Conservation (phyloP, 495 filamentous ascomycete species). For the Lasiosphaeria hispida region DNA sequence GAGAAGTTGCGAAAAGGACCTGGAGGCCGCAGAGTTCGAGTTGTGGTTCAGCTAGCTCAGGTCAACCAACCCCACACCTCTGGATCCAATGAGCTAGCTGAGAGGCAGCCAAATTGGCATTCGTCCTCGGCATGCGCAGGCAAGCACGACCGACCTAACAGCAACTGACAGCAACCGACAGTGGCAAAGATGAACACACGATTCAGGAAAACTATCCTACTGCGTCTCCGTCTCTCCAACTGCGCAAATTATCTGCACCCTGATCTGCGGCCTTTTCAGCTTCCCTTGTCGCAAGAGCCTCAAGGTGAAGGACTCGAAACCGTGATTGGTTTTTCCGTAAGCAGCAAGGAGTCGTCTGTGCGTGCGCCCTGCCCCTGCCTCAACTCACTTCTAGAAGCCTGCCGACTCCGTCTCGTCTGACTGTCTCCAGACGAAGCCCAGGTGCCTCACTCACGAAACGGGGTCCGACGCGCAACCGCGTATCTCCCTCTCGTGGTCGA, state of each 20-base stretch:
- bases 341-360: constrained; percentile 1
- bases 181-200: constrained; percentile 3
- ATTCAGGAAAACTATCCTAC: constrained; percentile 1
- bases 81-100: no score
- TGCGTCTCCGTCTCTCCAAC: background rate
- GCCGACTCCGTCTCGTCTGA: background rate
- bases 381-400: constrained; percentile 7
- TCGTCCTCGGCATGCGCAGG: no score
- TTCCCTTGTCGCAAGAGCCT: background rate
- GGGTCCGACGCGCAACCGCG: constrained; percentile 1
- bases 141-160: no score
- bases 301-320: no score
- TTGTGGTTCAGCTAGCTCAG: no score
- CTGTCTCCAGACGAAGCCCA: background rate
- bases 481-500: constrained; percentile 4
- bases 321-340: no score
- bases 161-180: no score
- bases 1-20: no score
- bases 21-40: no score
- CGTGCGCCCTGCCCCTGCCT: background rate
- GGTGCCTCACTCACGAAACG: constrained; percentile 10
- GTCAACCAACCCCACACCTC: no score
- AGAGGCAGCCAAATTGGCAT: no score
- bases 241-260: background rate
- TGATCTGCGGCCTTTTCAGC: background rate